Evolutionary conservation across 2,329 filamentous ascomycete species (phyloP).

Genomic region (Nothomitra cinnamomea): DNA sequence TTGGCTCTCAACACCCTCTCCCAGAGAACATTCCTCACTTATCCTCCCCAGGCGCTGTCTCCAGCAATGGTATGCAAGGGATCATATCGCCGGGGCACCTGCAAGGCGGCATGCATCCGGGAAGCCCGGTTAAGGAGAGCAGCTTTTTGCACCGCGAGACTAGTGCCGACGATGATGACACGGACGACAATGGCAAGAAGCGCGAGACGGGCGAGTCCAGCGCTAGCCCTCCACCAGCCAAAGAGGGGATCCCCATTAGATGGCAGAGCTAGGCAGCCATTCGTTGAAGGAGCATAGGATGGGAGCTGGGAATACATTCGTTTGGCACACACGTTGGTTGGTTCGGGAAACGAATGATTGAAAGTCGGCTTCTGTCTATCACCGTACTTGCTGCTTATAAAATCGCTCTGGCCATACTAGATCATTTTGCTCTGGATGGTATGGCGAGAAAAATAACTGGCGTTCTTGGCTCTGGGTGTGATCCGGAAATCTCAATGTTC

Average conservation of each 20-base stretch:
- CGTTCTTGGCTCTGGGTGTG: background rate
- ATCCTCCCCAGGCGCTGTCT: slow-evolving; percentile 38
- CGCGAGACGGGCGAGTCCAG: background rate
- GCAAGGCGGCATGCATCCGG: slow-evolving; percentile 31
- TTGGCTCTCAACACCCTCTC: slow-evolving; percentile 86
- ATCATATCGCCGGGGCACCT: background rate
- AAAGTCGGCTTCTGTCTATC: background rate
- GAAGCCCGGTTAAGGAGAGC: slow-evolving; percentile 79
- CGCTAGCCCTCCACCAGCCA: background rate
- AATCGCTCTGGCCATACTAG: slow-evolving; percentile 1
- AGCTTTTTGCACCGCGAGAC: slow-evolving; percentile 75
- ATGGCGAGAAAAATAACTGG: background rate
- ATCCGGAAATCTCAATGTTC: background rate
- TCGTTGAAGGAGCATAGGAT: no score
- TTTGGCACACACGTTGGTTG: background rate
- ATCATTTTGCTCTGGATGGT: background rate
- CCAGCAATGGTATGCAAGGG: slow-evolving; percentile 9
- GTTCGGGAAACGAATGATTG: background rate
- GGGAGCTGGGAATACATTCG: background rate
- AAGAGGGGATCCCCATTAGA: slow-evolving; percentile 5
- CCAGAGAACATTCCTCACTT: slow-evolving; percentile 92
- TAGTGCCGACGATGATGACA: slow-evolving; percentile 37
- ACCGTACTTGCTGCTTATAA: background rate
- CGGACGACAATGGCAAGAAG: background rate
- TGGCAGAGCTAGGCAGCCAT: background rate